Base-by-base conservation (phyloP, 192 early-diverging fungal genomes). In the Linnemannia schmuckeri region DNA sequence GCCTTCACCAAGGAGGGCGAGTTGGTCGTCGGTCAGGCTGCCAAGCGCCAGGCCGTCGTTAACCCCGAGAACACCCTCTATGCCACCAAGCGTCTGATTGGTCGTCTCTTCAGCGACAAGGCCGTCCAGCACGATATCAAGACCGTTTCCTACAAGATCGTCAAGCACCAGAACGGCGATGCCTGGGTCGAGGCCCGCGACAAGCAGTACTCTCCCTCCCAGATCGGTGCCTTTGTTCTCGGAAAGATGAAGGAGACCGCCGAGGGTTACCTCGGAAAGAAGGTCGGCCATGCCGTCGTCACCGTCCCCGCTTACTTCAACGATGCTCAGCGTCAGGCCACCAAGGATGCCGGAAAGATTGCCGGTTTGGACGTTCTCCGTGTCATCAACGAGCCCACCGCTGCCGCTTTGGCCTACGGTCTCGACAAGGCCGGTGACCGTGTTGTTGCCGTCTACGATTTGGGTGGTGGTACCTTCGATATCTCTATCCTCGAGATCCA, bases 221-320 rank as follows among this genome's bases (percentile, higher is more conserved):
- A 99, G 93, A 96, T 99, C 70, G 97, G 97, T 88, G 98, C 93
- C 49, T 99, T 97, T 88, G 94, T 98, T 38, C 93, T 99, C 49
- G 94, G 95, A 87, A 99, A 99, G 93, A 97, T 99, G 97, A 98
- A 99, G 94, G 98, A 99, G 85, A 98, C 97, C 41, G 97, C 98
- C 33, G 94, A 94, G 91, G 90, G 89, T 18, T 94, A 90, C 86
- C 89, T 97, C 73, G 95, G 96, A 84, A 97, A 95, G 90, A 87
- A 93, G 40, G 94, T 95, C 76, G 93, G 96, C 80, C 93, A 98
- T 89, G 97, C 97, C 55, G 97, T 99, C 47, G 92, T 99, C 83
- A 99, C 98, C 52, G 98, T 99, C 54, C 98, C 98, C 55, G 98
- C 98, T 70, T 99, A 99, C 93, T 99, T 99, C 92, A 97, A 98